Base-by-base conservation (phyloP, 2,329 filamentous ascomycete genomes). In the Arthrobotrys megalospora region DNA sequence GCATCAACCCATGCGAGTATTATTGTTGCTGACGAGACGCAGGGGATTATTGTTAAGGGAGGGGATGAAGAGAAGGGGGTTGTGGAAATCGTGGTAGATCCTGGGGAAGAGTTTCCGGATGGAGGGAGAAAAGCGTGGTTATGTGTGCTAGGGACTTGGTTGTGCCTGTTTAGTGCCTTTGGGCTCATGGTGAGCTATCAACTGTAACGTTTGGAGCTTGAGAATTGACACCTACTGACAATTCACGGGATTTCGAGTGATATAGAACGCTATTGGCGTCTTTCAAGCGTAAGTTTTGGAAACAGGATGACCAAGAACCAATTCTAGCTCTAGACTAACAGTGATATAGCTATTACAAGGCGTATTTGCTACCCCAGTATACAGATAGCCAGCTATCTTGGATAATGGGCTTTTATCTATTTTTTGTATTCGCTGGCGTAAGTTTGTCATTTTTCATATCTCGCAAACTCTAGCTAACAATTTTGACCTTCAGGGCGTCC, bases 371-470 rank as follows among this genome's bases (percentile, higher is more conserved):
- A 28, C 75, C 75, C 14, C 66, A 78, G 24, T 78, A 78, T 47
- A 71, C 75, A 19, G 73, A 78, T 38, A 78, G 73, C 50, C 73
- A 78, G 67, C 32, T 78, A 55, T 78, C 73, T 1, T 78, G 73
- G 73, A 72, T 78, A 5, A 67, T 71, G 41, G 73, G 73, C 0
- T 78, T 71, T n/a, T 78, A 78, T 58, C 50, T 78, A 1, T 78
- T 78, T 52, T 71, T 78, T 41, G 45, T 78, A 16, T 78, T 78
- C 34, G 73, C 73, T 7, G 73, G 73, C 14, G 73, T 78, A 41
- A 64, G 73, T 68, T 19, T 58, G 24, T 19, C 48, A 52, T 24
- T 52, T 21, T 52, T 21, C 14, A 28, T 8, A 32, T n/a, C n/a
- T n/a, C n/a, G n/a, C n/a, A n/a, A 16, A 8, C 7, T 19, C 14